These are phyloP conservation scores for Rosellinia necatrix DNA, from an alignment of 2,329 filamentous ascomycete genomes.

Conservation along the genomic window DNA sequence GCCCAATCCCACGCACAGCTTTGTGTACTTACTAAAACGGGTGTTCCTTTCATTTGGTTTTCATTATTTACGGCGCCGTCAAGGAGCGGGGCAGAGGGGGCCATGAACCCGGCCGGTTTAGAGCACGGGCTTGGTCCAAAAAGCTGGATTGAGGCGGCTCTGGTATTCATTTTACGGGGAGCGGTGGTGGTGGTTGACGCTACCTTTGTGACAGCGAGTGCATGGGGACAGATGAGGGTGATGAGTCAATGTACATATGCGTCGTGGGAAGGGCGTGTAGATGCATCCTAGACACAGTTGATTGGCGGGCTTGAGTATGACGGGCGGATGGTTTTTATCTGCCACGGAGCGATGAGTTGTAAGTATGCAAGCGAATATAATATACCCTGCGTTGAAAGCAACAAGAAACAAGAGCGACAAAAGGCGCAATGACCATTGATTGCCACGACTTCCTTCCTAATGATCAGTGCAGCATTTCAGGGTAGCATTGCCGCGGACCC, in stretches of 20 bases:
- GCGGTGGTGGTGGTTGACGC: background rate
- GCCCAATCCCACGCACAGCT: background rate
- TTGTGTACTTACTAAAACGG: conserved; percentile 20
- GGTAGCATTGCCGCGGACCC: no score
- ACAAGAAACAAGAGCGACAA: background rate
- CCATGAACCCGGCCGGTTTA: conserved; percentile 3
- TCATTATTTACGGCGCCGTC: background rate
- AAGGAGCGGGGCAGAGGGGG: background rate
- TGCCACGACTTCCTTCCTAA: no score
- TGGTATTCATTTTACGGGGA: background rate
- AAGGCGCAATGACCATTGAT: no score
- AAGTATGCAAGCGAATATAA: background rate
- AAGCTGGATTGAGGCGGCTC: background rate
- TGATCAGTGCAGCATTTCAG: no score
- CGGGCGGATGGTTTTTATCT: background rate
- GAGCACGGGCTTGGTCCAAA: background rate
- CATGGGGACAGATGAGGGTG: conserved; percentile 9
- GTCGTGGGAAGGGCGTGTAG: conserved; percentile 2
- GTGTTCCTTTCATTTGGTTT: conserved; percentile 5
- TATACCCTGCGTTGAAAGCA: background rate
- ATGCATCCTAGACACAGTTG: conserved; percentile 8
- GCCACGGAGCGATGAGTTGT: conserved; percentile 14
- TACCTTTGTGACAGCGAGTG: background rate
- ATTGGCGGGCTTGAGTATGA: conserved; percentile 1
- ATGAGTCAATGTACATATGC: conserved; percentile 13